These are phyloP conservation scores for Aspergillus homomorphus DNA, from an alignment of 495 filamentous ascomycete genomes.

Conservation along the genomic window DNA sequence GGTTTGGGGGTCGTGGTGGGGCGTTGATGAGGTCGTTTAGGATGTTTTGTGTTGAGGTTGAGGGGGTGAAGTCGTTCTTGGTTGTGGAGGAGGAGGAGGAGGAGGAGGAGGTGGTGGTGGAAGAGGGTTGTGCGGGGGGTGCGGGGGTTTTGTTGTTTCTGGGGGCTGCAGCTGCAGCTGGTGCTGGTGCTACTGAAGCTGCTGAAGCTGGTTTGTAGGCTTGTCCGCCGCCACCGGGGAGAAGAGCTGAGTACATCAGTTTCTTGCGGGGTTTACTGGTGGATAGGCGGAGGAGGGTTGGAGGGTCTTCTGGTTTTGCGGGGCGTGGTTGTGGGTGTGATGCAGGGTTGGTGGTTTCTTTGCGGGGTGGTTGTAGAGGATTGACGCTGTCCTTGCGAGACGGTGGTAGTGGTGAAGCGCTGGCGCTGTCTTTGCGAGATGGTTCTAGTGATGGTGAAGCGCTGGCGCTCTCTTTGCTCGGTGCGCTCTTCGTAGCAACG, in stretches of 20 bases:
- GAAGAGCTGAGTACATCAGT: conserved; percentile 46
- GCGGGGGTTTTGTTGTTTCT: neutral
- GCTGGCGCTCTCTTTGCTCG: neutral
- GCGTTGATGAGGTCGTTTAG: conserved; percentile 31
- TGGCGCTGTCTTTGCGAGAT: neutral
- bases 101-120: neutral
- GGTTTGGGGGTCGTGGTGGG: neutral
- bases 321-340: neutral
- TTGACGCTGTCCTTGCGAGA: neutral
- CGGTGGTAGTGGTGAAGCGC: neutral
- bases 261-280: conserved; percentile 43
- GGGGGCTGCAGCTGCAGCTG: neutral
- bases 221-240: conserved; percentile 19
- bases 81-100: conserved; percentile 1
- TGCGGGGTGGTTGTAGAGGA: neutral
- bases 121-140: neutral
- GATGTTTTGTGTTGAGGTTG: conserved; percentile 30
- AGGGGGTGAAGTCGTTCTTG: conserved; percentile 20
- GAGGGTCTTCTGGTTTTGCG: conserved; percentile 4
- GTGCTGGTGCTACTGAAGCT: conserved; percentile 8
- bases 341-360: neutral
- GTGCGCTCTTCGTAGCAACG: neutral
- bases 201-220: conserved; percentile 12
- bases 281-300: conserved; percentile 33
- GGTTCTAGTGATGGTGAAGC: neutral